These are phyloP conservation scores for baker's yeast (Saccharomyces cerevisiae) DNA, from an alignment of 805 yeast genomes.

Conservation along the genomic window DNA sequence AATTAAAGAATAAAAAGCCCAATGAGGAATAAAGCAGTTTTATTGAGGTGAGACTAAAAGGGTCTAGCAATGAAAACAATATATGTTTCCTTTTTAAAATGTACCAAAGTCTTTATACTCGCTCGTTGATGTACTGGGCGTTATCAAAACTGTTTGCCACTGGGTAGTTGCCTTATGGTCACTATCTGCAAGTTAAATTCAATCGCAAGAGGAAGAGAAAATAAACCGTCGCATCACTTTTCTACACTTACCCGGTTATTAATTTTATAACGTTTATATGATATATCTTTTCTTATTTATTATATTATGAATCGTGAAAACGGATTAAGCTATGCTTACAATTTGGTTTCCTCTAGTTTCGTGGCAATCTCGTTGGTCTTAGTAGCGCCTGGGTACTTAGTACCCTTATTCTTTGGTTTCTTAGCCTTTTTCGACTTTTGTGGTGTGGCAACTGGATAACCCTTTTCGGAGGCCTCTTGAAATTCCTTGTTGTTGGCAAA, in stretches of 20 bases:
- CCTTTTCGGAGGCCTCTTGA: constrained; percentile 64
- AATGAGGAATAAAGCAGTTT: not conserved
- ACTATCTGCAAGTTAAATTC: not conserved
- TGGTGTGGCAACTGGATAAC: constrained; percentile 70
- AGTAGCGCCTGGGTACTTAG: constrained; percentile 72
- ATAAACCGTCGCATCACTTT: not conserved
- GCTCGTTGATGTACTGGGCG: not conserved
- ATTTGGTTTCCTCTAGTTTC: constrained; percentile 13
- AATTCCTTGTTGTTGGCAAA: constrained; percentile 57
- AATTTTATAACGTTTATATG: not conserved
- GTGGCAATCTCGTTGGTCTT: constrained; percentile 24
- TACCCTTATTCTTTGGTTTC: constrained; percentile 79
- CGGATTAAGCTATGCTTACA: not conserved
- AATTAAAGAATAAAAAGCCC: not conserved
- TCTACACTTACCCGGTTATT: not conserved
- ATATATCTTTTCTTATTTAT: not conserved
- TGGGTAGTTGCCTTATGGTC: not conserved
- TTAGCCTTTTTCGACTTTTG: constrained; percentile 59
- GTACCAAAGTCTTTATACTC: not conserved
- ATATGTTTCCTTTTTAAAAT: not conserved
- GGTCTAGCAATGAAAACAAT: not conserved
- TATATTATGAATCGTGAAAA: not conserved
- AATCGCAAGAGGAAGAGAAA: not conserved
- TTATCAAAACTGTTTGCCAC: not conserved
- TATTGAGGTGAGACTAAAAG: not conserved